These are phyloP conservation scores for Candida lessepsii DNA, from an alignment of 805 yeast genomes.

Conservation along the genomic window DNA sequence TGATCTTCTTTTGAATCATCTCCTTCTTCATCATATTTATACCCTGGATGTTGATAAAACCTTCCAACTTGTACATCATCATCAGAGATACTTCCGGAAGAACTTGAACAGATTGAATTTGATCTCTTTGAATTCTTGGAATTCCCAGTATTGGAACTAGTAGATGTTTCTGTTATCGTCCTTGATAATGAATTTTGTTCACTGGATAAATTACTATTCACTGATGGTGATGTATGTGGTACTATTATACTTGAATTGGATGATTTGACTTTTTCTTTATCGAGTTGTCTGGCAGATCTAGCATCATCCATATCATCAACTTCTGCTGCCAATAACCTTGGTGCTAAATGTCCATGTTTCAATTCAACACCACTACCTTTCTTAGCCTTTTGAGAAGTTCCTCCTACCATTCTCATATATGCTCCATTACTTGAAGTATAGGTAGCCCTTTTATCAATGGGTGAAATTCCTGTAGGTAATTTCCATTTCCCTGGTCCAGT, in stretches of 20 bases:
- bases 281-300: constrained; percentile 4
- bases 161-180: constrained; percentile 25
- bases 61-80: constrained; percentile 22
- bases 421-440: constrained; percentile 24
- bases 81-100: constrained; percentile 17
- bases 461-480: constrained; percentile 55
- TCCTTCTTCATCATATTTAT: constrained; percentile 27
- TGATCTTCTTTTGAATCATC: constrained; percentile 19
- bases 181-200: constrained; percentile 30
- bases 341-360: constrained; percentile 62
- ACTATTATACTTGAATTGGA: constrained; percentile 6
- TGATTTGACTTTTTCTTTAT: constrained; percentile 1
- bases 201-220: constrained; percentile 17
- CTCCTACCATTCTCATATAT: constrained; percentile 28
- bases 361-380: constrained; percentile 50
- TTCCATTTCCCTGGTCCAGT: constrained; percentile 47
- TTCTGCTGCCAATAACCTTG: constrained; percentile 71
- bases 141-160: constrained; percentile 8
- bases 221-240: constrained; percentile 4
- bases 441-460: constrained; percentile 37
- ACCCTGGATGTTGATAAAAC: constrained; percentile 44
- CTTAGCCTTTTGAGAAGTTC: constrained; percentile 25
- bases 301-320: constrained; percentile 60
- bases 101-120: constrained; percentile 13
- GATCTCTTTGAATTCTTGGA: constrained; percentile 22